These are phyloP conservation scores for Sporisorium graminicola DNA, from an alignment of 1,284 basidiomycete genomes.

Conservation along the genomic window DNA sequence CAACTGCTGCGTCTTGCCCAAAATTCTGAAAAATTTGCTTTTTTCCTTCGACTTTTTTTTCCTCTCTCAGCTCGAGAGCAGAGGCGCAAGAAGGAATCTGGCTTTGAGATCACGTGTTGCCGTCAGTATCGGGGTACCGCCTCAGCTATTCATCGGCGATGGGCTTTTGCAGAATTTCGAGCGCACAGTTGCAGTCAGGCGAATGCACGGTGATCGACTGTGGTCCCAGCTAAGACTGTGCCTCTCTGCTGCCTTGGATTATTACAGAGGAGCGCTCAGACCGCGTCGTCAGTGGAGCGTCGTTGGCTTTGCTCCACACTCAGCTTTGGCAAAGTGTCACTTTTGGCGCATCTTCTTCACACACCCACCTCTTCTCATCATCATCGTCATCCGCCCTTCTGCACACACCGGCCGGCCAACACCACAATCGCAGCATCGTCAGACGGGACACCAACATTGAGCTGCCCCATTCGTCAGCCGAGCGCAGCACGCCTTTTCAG, in stretches of 20 bases:
- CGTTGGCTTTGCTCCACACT: slow-evolving; percentile 19
- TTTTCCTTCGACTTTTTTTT: neutral
- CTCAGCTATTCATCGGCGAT: slow-evolving; percentile 17
- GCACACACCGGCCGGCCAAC: neutral
- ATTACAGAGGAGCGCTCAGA: slow-evolving; percentile 33
- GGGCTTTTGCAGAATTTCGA: too few relatives aligned
- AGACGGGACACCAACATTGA: too few relatives aligned
- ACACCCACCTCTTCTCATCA: neutral
- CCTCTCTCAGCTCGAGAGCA: neutral
- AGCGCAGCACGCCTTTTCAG: too few relatives aligned
- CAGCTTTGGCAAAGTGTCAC: slow-evolving; percentile 22
- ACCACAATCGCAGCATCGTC: neutral
- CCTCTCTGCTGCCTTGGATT: slow-evolving; percentile 7
- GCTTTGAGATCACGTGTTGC: slow-evolving; percentile 22
- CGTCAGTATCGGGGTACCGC: neutral
- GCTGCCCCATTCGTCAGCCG: too few relatives aligned
- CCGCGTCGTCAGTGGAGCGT: slow-evolving; percentile 42
- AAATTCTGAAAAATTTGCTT: slow-evolving; percentile 33
- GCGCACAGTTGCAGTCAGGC: too few relatives aligned
- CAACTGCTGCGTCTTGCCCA: neutral
- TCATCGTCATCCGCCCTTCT: neutral
- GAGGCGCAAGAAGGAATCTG: slow-evolving; percentile 3
- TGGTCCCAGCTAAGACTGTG: neutral
- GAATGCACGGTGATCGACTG: slow-evolving; percentile 22
- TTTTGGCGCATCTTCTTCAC: slow-evolving; percentile 13